phyloP scores from a whole-genome alignment of 495 filamentous ascomycete species.

The Apiosordaria backusii region DNA sequence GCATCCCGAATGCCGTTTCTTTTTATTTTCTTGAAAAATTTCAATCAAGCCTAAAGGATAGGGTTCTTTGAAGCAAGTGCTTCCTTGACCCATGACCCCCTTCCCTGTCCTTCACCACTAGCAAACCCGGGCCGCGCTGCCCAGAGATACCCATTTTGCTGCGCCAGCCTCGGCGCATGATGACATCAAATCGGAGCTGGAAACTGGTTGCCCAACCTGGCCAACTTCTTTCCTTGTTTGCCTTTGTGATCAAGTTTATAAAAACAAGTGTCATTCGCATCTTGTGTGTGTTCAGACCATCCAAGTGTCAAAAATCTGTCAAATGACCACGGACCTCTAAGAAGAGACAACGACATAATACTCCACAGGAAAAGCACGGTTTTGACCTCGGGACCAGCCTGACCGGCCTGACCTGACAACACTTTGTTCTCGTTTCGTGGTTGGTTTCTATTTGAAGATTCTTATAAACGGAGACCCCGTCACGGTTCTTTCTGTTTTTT shows the following conservation, averaged over 20 bases:
- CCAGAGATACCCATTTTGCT: background rate
- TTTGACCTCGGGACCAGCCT: background rate
- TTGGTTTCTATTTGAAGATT: background rate
- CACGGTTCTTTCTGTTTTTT: background rate
- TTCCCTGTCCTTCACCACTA: background rate
- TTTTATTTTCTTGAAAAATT: background rate
- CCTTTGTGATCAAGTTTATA: background rate
- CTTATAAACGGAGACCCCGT: background rate
- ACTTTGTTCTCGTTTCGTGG: background rate
- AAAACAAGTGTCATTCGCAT: background rate
- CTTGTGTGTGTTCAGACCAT: background rate
- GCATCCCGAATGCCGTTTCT: background rate
- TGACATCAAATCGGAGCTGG: background rate
- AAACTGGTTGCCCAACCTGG: background rate
- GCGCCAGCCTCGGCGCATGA: background rate
- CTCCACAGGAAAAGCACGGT: background rate
- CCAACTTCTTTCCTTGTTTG: background rate
- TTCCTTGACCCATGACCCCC: background rate
- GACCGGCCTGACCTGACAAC: background rate
- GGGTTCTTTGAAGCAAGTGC: background rate
- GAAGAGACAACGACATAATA: background rate
- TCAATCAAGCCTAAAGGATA: no score
- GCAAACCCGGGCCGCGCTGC: background rate
- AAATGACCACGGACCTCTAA: background rate
- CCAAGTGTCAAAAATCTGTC: background rate